These are phyloP conservation scores for Linderniella brevidens DNA, from an alignment of 257 asterid species.

Conservation along the genomic window DNA sequence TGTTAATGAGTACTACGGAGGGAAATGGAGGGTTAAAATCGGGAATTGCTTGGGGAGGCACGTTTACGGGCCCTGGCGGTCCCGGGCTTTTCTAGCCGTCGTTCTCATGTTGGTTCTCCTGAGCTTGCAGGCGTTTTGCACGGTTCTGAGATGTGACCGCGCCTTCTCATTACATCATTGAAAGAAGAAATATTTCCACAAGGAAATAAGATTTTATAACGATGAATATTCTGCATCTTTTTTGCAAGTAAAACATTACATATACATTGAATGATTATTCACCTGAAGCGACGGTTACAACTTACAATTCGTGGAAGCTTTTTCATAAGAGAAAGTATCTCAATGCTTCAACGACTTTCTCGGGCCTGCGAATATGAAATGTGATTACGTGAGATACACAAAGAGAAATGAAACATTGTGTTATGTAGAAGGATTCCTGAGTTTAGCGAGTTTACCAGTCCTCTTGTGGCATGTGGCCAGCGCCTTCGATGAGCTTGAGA, in stretches of 20 bases:
- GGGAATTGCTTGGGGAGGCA: constrained; percentile 26
- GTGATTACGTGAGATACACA: background rate
- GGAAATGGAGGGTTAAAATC: constrained; percentile 39
- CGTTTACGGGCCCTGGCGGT: constrained; percentile 51
- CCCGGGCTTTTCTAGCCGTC: constrained; percentile 32
- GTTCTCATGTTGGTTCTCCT: constrained; percentile 25
- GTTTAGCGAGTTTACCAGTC: constrained; percentile 49
- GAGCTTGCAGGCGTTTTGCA: constrained; percentile 45
- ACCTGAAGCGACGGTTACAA: no score
- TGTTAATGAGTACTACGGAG: constrained; percentile 36
- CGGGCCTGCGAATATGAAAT: constrained; percentile 2
- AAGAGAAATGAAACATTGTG: background rate
- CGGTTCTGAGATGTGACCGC: constrained; percentile 25
- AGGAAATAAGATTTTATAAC: no score
- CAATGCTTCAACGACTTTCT: constrained; percentile 6
- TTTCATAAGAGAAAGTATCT: background rate
- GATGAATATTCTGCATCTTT: no score
- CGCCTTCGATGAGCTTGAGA: constrained; percentile 85
- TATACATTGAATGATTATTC: no score
- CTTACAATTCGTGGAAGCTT: no score
- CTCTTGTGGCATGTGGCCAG: constrained; percentile 99
- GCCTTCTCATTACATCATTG: constrained; percentile 2
- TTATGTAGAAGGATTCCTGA: background rate
- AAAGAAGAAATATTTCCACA: no score
- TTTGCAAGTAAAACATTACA: no score